These are phyloP conservation scores for Mortierella sp. DNA, from an alignment of 371 early-diverging fungal genomes.

Conservation along the genomic window DNA sequence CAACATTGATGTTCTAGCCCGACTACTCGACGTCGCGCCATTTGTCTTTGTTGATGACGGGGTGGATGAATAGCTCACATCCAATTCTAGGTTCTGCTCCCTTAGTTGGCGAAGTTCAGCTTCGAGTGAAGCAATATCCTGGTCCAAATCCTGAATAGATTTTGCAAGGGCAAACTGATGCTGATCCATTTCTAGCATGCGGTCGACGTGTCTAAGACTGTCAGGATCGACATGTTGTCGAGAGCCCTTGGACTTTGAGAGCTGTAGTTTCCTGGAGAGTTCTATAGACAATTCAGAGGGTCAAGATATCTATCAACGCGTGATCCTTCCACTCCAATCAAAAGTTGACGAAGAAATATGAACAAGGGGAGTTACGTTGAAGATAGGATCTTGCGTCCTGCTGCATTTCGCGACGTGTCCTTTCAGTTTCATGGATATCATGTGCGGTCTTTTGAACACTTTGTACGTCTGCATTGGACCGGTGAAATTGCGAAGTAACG, in stretches of 20 bases:
- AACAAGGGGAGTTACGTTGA: slow-evolving; percentile 27
- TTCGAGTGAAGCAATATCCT: slow-evolving; percentile 43
- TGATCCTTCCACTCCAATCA: too few species aligned
- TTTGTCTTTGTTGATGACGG: not conserved
- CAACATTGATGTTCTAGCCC: not conserved
- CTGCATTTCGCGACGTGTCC: slow-evolving; percentile 22
- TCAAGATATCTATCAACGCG: too few species aligned
- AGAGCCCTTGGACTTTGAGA: slow-evolving; percentile 18
- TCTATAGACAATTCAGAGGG: too few species aligned
- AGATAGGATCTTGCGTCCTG: slow-evolving; percentile 29
- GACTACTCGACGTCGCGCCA: not conserved
- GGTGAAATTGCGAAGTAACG: slow-evolving; percentile 35
- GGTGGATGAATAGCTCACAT: slow-evolving; percentile 8
- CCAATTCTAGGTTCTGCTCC: slow-evolving; percentile 32
- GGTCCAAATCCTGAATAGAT: slow-evolving; percentile 38
- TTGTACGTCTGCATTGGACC: slow-evolving; percentile 27
- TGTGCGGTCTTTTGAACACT: slow-evolving; percentile 29
- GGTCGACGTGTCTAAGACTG: slow-evolving; percentile 33
- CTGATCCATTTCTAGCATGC: slow-evolving; percentile 37
- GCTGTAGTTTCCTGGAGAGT: slow-evolving; percentile 28
- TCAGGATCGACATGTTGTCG: slow-evolving; percentile 35
- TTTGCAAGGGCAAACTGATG: slow-evolving; percentile 35
- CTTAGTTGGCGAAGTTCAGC: slow-evolving; percentile 34
- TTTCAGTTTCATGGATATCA: slow-evolving; percentile 35
- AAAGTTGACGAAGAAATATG: too few species aligned